Base-by-base conservation (phyloP, 352 stramenopile species). In the Globisporangium nagaii region DNA sequence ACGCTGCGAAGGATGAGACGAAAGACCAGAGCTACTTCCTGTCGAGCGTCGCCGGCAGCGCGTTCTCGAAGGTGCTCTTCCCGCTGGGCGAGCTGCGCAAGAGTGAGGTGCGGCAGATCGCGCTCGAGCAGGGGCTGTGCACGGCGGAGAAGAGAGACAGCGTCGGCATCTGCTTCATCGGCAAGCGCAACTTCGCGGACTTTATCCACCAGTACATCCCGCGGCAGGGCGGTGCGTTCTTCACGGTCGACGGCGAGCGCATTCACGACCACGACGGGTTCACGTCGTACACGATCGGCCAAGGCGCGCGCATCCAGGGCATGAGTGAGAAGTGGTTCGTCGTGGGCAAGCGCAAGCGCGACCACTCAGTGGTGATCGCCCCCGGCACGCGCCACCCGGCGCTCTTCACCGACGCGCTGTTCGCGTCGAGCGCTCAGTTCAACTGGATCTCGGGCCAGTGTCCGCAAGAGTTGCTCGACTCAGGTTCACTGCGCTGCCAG, bases 21-120 rank as follows among this genome's bases (percentile, higher is more conserved):
- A 99, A 99, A 73, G 96, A 98, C 68, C 96, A 99, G 75, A 98
- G 87, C 32, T 99, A 99, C 58, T 99, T 99, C 73, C 71, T 99
- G 46, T 97, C 84, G 8, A 81, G 85, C 51, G 88, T 97, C 25
- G 55, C 72, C 7, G 74, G 75, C n/a, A 55, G 41, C 28, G 78
- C 81, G 2, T 94, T 94, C 44, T 41, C 68, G 3, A 84, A 87
- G 15, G 93, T 99, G 36, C 53, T 98, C 4, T 99, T 99, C 71
- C 97, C 97, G 11, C 66, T 99, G 9, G 97, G 97, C 19, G 68
- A 90, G 19, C 77, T 98, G 47, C 62, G 53, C 25, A 99, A 99
- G 63, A 88, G 74, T 12, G 62, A 92, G 36, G 97, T 99, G 24
- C 88, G 96, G 20, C 62, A 88, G 42, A 81, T 99, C 47, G 97